Evolutionary conservation across 495 filamentous ascomycete species (phyloP), one percentile per base, ranked within the genome.

Genomic region (Neurospora africana): DNA sequence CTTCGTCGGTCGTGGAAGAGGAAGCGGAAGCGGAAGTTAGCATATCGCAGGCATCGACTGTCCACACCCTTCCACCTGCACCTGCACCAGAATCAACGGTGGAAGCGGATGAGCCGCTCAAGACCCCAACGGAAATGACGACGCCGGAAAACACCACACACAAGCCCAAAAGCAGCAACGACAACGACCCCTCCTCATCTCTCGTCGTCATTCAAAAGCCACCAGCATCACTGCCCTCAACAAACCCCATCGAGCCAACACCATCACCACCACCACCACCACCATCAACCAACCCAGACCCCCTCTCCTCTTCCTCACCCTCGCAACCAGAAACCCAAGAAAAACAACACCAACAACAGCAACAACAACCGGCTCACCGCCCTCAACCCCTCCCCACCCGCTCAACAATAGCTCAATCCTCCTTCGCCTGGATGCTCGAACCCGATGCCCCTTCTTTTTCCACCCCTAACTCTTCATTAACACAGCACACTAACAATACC

Each of bases 371-470:
- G 17, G 78, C 72, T 23, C 75, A 13, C 68, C 71, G 23, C 67
- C 75, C 68, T 73, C 78, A 61, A 72, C 82, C 83, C 5, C 82
- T 87, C n/a, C 86, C 85, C 0, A 86, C 88, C 3, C 85, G 92
- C 15, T 90, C 90, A 19, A 86, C 86, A 19, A 84, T 99, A 19
- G 90, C 93, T 19, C 90, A 97, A 73, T 93, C 94, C 36, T 91
- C 89, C 10, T 98, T 97, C 78, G 91, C 94, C 13, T 99, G 94
- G 94, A 98, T 99, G 94, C 86, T 99, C 3, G 88, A 88, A 67
- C 85, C 86, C 19, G 86, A 38, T 10, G 11, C 37, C 9, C 21
- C 67, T 4, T 72, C 68, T n/a, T 65, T 17, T 30, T 40, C 43
- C 38, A 15, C 13, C 5, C 39, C 39, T 2, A 40, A 19, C 37